phyloP scores from a whole-genome alignment of 1,284 basidiomycete species.

The Mixia osmundae region DNA sequence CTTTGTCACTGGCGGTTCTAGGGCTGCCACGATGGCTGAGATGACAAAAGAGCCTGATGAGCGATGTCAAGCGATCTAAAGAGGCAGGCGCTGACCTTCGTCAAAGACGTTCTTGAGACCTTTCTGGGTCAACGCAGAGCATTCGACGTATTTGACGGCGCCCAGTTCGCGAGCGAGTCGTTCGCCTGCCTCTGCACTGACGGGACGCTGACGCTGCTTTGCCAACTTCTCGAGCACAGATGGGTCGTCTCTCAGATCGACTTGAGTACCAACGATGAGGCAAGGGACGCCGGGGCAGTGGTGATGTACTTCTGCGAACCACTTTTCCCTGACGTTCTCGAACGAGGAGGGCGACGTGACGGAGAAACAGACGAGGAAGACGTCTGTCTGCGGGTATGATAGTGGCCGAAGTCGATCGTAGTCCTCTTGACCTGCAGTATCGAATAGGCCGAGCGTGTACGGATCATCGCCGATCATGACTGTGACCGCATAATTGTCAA shows the following conservation, averaged over 20 bases:
- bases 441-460: slow-evolving; percentile 89
- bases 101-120: slow-evolving; percentile 99
- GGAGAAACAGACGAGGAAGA: slow-evolving; percentile 97
- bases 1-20: slow-evolving; percentile 73
- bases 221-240: slow-evolving; percentile 84
- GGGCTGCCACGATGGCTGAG: slow-evolving; percentile 81
- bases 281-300: slow-evolving; percentile 99
- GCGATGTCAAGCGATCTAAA: no score
- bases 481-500: slow-evolving; percentile 62
- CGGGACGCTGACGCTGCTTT: slow-evolving; percentile 86
- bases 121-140: slow-evolving; percentile 95
- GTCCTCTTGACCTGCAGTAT: slow-evolving; percentile 98
- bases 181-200: slow-evolving; percentile 70
- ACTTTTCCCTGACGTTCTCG: slow-evolving; percentile 97
- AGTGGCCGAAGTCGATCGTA: slow-evolving; percentile 93
- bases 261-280: slow-evolving; percentile 94
- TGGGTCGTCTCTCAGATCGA: slow-evolving; percentile 84
- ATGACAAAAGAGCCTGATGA: background rate
- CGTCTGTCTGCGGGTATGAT: slow-evolving; percentile 97
- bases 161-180: slow-evolving; percentile 82
- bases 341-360: slow-evolving; percentile 90
- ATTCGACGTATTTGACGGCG: slow-evolving; percentile 97
- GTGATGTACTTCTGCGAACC: slow-evolving; percentile 93
- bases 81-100: slow-evolving; percentile 29
- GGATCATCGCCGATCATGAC: slow-evolving; percentile 99